Evolutionary conservation across 164 flowering plant species (phyloP), one percentile per base, ranked within the genome.

Genomic region (Nymphaea thermarum): DNA sequence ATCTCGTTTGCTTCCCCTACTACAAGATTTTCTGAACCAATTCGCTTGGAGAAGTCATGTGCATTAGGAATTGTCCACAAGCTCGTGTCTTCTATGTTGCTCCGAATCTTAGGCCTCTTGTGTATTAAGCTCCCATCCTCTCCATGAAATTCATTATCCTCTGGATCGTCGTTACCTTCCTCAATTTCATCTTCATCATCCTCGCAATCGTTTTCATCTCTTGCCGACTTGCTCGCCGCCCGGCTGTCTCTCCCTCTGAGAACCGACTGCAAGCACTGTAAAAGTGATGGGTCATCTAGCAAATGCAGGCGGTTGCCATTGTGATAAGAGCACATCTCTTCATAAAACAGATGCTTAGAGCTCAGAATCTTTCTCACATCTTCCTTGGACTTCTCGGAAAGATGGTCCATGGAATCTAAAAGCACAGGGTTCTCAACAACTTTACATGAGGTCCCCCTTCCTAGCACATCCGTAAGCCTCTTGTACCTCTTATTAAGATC

Each of bases 241-340:
- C 59, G 43, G 36, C 66, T 72, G 67, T 59, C 73, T 43, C 45
- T 75, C 15, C 71, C 69, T 17, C 65, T 68, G 42, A 61, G 17
- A 12, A 81, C 4, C 0, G 83, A 72, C 66, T 87, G 88, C 43
- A 76, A 66, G 62, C 87, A 81, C 57, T 71, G 74, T 68, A 51
- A 71, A 36, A 68, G 73, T 42, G 80, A 65, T 14, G 80, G 73
- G 18, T 77, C 86, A n/a, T 62, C 68, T 3, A 73, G 73, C 11
- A 65, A 65, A 53, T 77, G 82, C 3, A 79, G 62, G 2, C 84
- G 80, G 63, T 91, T 86, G 61, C 85, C 87, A 64, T 80, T 89
- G 71, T 92, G 98, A 65, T 92, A 90, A 62, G 96, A 93, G 67
- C 92, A 88, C 96, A 92, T 89, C 71, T 92, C 98, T 64, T 87